Evolutionary conservation across 75 land plant species (phyloP).

Genomic region (Pinus tabuliformis): DNA sequence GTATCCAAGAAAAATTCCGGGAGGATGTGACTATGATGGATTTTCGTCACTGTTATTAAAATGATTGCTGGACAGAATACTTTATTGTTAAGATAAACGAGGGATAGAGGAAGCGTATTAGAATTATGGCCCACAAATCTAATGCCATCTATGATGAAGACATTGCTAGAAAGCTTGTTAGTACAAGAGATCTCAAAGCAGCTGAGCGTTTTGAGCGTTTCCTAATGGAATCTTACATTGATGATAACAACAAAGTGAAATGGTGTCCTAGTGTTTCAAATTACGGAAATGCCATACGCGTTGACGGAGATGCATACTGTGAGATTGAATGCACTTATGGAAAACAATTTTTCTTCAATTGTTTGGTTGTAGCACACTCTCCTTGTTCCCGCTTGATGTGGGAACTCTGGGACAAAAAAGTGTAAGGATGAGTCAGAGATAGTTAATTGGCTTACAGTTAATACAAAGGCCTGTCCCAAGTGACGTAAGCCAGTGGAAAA

Average conservation of each 20-base stretch:
- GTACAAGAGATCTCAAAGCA: conserved; percentile 41
- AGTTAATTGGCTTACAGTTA: conserved; percentile 79
- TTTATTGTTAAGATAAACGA: conserved; percentile 86
- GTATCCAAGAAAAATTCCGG: conserved; percentile 57
- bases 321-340: conserved; percentile 88
- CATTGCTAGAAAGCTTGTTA: conserved; percentile 59
- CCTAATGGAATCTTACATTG: conserved; percentile 85
- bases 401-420: conserved; percentile 84
- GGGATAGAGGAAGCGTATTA: conserved; percentile 78
- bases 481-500: conserved; percentile 84
- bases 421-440: conserved; percentile 90
- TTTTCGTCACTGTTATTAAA: conserved; percentile 73
- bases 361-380: conserved; percentile 77
- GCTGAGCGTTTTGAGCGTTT: conserved; percentile 71
- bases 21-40: conserved; percentile 51
- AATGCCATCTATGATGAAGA: conserved; percentile 83
- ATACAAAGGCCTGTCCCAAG: conserved; percentile 89
- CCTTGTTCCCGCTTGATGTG: conserved; percentile 89
- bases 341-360: conserved; percentile 81
- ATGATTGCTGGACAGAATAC: conserved; percentile 81
- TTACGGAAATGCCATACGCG: conserved; percentile 87
- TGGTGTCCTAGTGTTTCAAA: conserved; percentile 96
- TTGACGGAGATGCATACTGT: conserved; percentile 64
- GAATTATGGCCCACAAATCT: conserved; percentile 88
- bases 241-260: conserved; percentile 84